Base-by-base conservation (phyloP, 345 rosid genomes). In the Aegle marmelos region DNA sequence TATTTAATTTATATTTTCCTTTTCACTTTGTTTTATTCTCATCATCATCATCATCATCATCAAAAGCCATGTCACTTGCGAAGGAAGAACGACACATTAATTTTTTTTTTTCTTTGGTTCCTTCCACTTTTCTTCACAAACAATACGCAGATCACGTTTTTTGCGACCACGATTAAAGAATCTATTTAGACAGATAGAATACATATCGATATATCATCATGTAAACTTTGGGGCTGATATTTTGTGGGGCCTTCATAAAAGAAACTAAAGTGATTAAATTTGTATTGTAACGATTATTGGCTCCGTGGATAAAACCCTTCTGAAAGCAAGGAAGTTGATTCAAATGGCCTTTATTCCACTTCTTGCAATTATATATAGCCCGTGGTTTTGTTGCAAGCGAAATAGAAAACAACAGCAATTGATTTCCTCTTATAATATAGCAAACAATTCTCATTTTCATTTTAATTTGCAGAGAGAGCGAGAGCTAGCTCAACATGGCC, bases 291-390 rank as follows among this genome's bases (percentile, higher is more conserved):
- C 25, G 2, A 65, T 54, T 70, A 66, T 17, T 4, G 41, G 11
- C 41, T 66, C 68, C 6, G 10, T 27, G 72, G 63, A 76, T 75
- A 82, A 45, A 90, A 91, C 89, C 88, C 72, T 65, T 72, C 56
- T 59, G 24, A 87, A 90, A 93, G 93, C 89, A 92, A 93, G 89
- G 92, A 87, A 89, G 93, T 87, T 68, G 91, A 90, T 88, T 89
- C 91, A 79, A 62, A 61, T 73, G 21, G 73, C 85, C 85, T 88
- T 78, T 88, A 86, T 82, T 83, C 87, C 80, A 50, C 71, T 71
- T 58, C 63, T 79, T 9, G 59, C 62, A 28, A 17, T 30, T 77
- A 79, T 84, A 79, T 79, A 83, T 54, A 65, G 68, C 22, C 79
- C 36, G 2, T 53, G 1, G 21, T 45, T 60, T 69, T 8, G 30